Conservation (phyloP, 768 basidiomycete species). For the Chlorophyllum brunneum region DNA sequence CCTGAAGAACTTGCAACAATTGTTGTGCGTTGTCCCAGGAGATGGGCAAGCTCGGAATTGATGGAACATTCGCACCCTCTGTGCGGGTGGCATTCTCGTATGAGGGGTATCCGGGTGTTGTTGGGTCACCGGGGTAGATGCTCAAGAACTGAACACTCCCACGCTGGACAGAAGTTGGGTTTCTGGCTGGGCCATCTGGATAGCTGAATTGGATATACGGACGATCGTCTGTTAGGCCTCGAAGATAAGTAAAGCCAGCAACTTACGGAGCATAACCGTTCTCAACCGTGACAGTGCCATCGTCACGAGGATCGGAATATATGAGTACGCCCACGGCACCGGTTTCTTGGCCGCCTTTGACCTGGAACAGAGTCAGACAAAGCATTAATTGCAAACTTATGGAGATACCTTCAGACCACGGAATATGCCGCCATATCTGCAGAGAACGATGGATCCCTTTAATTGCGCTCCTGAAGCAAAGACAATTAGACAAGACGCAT, state of each 20-base stretch:
- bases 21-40: constrained; percentile 79
- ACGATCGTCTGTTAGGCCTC: background rate
- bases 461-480: constrained; percentile 54
- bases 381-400: background rate
- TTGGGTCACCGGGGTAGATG: constrained; percentile 71
- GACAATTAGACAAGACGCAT: background rate
- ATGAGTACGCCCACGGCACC: constrained; percentile 76
- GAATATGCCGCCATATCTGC: constrained; percentile 72
- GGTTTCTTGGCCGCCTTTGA: constrained; percentile 76
- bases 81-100: constrained; percentile 75
- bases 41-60: constrained; percentile 85
- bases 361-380: constrained; percentile 31
- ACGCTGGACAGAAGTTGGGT: constrained; percentile 78
- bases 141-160: constrained; percentile 76
- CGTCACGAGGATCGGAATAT: constrained; percentile 80
- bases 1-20: constrained; percentile 36
- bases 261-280: constrained; percentile 61
- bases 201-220: constrained; percentile 30
- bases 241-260: background rate
- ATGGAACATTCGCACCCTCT: constrained; percentile 60
- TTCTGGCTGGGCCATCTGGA: constrained; percentile 83
- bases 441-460: constrained; percentile 71
- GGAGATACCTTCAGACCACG: constrained; percentile 77
- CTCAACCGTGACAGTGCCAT: constrained; percentile 67
- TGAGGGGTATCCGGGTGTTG: constrained; percentile 83